Evolutionary conservation across 2,329 filamentous ascomycete species (phyloP).

Genomic region (Neofusicoccum parvum): DNA sequence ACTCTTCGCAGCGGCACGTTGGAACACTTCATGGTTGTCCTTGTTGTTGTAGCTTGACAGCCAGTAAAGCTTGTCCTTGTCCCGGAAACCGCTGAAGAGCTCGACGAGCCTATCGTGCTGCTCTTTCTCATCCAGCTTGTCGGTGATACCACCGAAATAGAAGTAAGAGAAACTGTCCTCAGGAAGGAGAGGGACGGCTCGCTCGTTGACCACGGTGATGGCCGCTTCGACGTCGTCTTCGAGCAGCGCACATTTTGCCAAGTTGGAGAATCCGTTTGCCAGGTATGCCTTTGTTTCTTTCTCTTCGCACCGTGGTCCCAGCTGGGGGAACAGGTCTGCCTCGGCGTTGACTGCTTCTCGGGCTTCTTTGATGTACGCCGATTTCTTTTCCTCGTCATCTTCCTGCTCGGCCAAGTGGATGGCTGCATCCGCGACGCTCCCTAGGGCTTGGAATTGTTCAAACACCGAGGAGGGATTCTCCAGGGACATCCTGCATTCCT

Average conservation of each 20-base stretch:
- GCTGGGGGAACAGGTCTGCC: background rate
- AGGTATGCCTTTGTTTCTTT: background rate
- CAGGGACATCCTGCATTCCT: background rate
- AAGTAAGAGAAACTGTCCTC: constrained; percentile 4
- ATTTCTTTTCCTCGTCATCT: background rate
- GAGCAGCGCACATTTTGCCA: background rate
- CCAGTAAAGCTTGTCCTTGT: background rate
- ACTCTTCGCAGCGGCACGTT: background rate
- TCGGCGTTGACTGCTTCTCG: background rate
- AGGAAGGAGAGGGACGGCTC: background rate
- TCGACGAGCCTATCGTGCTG: constrained; percentile 1
- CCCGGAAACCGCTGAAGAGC: background rate
- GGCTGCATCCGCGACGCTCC: background rate
- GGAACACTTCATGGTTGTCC: background rate
- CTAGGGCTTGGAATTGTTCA: background rate
- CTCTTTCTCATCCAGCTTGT: constrained; percentile 17
- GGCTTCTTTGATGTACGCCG: background rate
- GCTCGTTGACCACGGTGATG: constrained; percentile 15
- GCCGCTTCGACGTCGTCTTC: constrained; percentile 8
- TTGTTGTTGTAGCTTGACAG: background rate
- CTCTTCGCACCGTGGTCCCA: background rate
- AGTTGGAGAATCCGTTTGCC: background rate
- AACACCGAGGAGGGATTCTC: background rate
- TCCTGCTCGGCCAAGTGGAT: background rate
- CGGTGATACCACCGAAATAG: constrained; percentile 19